Evolutionary conservation across 805 yeast genomes (phyloP), one percentile per base, ranked within the genome.

Genomic region (Yarrowia divulgata): DNA sequence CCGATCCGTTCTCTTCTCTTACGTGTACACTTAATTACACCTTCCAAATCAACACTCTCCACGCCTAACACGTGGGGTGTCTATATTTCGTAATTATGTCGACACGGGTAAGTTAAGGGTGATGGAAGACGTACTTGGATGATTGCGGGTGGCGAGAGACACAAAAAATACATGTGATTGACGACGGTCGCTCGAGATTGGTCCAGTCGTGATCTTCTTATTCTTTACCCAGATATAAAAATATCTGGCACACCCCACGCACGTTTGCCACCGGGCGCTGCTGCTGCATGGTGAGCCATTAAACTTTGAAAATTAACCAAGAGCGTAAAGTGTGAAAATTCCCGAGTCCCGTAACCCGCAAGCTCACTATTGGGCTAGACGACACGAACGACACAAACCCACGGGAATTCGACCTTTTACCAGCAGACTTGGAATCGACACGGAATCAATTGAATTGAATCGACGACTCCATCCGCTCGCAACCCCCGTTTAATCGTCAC

Each of bases 271-370:
- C 66, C 34, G 29, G 29, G 29, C 29, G 29, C 29, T 18, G 50
- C 34, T 18, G 50, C 66, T 58, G 66, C 66, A 60, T 32, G 34
- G 52, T 43, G 52, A 60, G 52, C 66, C 52, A 60, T 60, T 60
- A 43, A 60, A 60, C 66, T 60, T 60, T 60, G 66, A 60, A 60
- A 60, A 60, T 43, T 60, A 60, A 60, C 66, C 19, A 54, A 37
- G 43, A 19, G 45, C 29, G 37, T n/a, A 57, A 57, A 57, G 48
- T 57, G 32, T n/a, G 48, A 57, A 37, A 37, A 14, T 37, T 37
- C 60, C 29, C 60, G 60, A 37, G 60, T 54, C 45, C 60, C 60
- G 60, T 37, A 54, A 34, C 45, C 45, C 32, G 60, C 45, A 54
- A 54, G 60, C 60, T 54, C 60, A 54, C 45, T 32, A 54, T 35